phyloP scores from a whole-genome alignment of 305 asterid species.

The Lippia alba region DNA sequence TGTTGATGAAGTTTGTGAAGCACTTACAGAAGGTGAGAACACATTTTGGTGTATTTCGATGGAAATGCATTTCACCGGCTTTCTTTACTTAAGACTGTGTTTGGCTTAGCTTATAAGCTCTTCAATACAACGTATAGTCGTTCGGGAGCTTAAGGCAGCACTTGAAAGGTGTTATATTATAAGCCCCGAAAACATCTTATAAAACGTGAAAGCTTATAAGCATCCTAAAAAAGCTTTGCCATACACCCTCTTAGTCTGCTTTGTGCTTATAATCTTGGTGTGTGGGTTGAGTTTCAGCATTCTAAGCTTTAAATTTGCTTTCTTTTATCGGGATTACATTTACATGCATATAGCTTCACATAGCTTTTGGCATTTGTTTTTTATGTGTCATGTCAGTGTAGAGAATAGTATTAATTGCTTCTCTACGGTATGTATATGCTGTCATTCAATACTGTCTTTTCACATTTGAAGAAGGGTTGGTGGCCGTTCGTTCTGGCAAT shows the following conservation, averaged over 20 bases:
- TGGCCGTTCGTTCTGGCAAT: not conserved
- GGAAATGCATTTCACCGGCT: not conserved
- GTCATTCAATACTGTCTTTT: not conserved
- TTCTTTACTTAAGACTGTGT: no score
- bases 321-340: not conserved
- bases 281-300: no score
- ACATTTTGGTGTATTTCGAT: not conserved
- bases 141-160: no score
- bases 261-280: no score
- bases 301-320: not conserved
- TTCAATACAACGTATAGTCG: no score
- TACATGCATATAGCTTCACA: not conserved
- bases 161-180: no score
- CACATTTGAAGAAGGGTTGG: conserved; percentile 2
- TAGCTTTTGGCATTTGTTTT: not conserved
- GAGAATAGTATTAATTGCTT: conserved; percentile 22
- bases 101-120: no score
- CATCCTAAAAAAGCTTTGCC: no score
- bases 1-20: conserved; percentile 82
- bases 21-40: conserved; percentile 77
- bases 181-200: no score
- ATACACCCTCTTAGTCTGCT: no score
- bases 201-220: no score
- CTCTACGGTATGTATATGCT: conserved; percentile 6
- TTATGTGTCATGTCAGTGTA: conserved; percentile 17